Conservation (phyloP, 2,329 filamentous ascomycete genomes). For the Hymenoscyphus salicellus region DNA sequence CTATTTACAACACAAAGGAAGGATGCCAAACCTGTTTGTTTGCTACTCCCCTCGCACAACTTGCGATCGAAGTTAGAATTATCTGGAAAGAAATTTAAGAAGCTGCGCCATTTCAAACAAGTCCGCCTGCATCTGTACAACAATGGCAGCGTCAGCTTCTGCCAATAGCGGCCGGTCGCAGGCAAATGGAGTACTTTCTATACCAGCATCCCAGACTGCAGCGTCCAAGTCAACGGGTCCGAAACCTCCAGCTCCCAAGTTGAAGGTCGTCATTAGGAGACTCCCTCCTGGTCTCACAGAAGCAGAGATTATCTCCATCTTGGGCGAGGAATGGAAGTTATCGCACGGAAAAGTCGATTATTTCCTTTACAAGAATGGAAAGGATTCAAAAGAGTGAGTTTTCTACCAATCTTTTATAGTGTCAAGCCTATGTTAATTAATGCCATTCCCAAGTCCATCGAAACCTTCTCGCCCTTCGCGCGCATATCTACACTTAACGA, state of each 20-base stretch:
- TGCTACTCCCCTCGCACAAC: background rate
- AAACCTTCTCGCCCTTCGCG: constrained; percentile 79
- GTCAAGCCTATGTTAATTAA: constrained; percentile 11
- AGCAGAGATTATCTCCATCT: constrained; percentile 66
- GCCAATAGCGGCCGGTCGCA: constrained; percentile 34
- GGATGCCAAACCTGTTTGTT: background rate
- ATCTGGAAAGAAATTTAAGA: background rate
- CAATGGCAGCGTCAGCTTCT: constrained; percentile 31
- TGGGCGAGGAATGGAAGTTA: constrained; percentile 78
- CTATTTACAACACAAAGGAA: background rate
- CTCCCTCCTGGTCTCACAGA: constrained; percentile 83
- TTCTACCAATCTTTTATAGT: background rate
- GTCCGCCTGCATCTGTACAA: background rate
- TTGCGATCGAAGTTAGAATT: background rate
- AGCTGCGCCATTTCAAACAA: background rate
- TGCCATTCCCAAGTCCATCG: constrained; percentile 56
- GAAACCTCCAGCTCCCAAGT: constrained; percentile 52
- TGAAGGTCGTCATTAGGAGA: constrained; percentile 82
- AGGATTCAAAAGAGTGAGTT: constrained; percentile 78
- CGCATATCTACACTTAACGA: constrained; percentile 79
- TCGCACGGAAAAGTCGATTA: constrained; percentile 84
- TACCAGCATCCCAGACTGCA: constrained; percentile 43
- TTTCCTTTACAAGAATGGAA: constrained; percentile 69
- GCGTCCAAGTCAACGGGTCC: constrained; percentile 41
- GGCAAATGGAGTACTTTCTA: constrained; percentile 53